A percentile compares a stretch with the other conserved stretches of the same genome.
Conservation (phyloP, 176 grass and related monocot genomes). For the Oryza coarctata region DNA sequence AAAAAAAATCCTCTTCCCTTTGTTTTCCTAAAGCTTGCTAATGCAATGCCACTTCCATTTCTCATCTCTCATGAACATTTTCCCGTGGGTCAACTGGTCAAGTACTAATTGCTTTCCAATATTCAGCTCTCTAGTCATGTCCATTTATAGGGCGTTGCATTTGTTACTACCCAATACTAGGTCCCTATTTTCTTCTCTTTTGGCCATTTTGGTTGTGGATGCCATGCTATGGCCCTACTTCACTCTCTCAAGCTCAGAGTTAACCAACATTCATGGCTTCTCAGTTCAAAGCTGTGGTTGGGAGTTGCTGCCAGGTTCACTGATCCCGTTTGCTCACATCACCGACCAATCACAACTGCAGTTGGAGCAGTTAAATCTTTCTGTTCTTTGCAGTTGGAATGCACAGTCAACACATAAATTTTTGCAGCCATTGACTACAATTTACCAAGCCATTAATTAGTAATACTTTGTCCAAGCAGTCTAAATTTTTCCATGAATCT, state of each 20-base stretch:
- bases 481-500: background rate
- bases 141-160: background rate
- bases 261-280: slow-evolving; percentile 7
- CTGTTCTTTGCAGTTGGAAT: background rate
- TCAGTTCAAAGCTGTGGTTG: background rate
- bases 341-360: background rate
- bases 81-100: background rate
- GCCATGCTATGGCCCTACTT: background rate
- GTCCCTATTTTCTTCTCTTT: background rate
- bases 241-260: background rate
- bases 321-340: background rate
- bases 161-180: background rate
- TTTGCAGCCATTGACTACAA: background rate
- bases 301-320: background rate
- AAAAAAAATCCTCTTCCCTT: background rate
- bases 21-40: background rate
- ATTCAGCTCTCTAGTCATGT: background rate
- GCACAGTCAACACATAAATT: background rate
- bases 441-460: background rate
- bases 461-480: background rate
- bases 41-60: background rate
- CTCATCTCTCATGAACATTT: background rate
- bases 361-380: background rate
- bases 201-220: background rate
- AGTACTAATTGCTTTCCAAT: background rate